Conservation (phyloP, 306 rosid species). For the Oemleria cerasiformis region DNA sequence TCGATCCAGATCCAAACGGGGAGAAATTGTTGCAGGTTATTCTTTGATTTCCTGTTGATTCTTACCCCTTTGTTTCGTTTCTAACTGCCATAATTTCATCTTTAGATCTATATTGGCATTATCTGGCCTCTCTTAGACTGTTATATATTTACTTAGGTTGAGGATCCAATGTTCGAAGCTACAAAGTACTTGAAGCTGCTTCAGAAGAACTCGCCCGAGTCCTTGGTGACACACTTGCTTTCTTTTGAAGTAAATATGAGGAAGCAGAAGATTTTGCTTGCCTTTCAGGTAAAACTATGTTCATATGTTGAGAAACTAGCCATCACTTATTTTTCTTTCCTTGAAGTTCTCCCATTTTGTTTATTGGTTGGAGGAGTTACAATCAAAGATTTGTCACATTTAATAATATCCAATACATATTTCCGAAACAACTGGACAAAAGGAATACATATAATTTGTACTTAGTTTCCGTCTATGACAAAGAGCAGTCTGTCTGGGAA, state of each 20-base stretch:
- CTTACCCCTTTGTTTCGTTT: neutral
- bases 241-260: constrained; percentile 89
- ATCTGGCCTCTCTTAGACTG: constrained; percentile 11
- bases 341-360: constrained; percentile 3
- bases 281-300: constrained; percentile 63
- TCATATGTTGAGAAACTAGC: constrained; percentile 4
- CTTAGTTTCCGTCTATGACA: neutral
- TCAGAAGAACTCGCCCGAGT: constrained; percentile 83
- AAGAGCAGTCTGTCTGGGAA: constrained; percentile 1
- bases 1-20: constrained; percentile 89
- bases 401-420: neutral
- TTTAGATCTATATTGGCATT: neutral
- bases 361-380: neutral
- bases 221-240: constrained; percentile 80
- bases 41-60: constrained; percentile 17
- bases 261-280: constrained; percentile 78
- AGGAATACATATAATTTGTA: neutral
- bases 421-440: neutral
- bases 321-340: neutral
- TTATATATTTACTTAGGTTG: constrained; percentile 46
- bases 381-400: neutral
- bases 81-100: neutral
- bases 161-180: constrained; percentile 84
- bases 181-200: constrained; percentile 91
- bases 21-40: constrained; percentile 89